Evolutionary conservation across 2,329 filamentous ascomycete species (phyloP).

Genomic region (Fusarium domesticum): DNA sequence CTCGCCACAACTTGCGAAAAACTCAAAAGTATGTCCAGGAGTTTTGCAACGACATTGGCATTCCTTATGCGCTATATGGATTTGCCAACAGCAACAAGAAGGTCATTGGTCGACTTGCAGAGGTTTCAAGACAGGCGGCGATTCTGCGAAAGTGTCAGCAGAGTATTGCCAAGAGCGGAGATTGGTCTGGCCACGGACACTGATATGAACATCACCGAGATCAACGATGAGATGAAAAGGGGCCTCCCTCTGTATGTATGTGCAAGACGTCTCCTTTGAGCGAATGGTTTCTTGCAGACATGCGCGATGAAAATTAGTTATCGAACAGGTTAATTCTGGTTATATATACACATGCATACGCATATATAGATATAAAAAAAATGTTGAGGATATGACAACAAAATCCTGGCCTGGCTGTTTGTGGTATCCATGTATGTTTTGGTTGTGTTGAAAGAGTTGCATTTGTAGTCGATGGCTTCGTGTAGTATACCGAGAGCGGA

Average conservation of each 20-base stretch:
- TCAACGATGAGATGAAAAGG: neutral
- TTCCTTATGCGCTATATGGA: slow-evolving; percentile 82
- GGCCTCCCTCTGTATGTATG: slow-evolving; percentile 14
- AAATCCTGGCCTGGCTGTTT: neutral
- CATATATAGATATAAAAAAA: slow-evolving; percentile 7
- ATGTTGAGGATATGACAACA: slow-evolving; percentile 6
- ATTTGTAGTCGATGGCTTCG: neutral
- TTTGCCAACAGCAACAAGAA: slow-evolving; percentile 81
- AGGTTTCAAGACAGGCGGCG: slow-evolving; percentile 75
- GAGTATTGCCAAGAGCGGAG: slow-evolving; percentile 37
- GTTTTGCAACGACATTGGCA: slow-evolving; percentile 77
- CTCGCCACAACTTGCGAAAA: slow-evolving; percentile 75
- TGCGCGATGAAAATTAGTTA: no score
- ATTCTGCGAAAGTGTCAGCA: slow-evolving; percentile 74
- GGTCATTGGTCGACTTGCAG: slow-evolving; percentile 71
- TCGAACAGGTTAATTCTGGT: no score
- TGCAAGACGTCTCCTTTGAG: no score
- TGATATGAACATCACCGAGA: slow-evolving; percentile 13
- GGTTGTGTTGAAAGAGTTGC: no score
- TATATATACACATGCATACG: no score
- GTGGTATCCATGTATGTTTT: no score
- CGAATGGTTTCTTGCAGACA: no score
- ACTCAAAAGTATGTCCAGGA: slow-evolving; percentile 74
- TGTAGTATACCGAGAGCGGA: no score
- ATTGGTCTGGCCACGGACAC: slow-evolving; percentile 19